phyloP scores from a whole-genome alignment of 768 basidiomycete genomes.

The Calvatia gigantea region DNA sequence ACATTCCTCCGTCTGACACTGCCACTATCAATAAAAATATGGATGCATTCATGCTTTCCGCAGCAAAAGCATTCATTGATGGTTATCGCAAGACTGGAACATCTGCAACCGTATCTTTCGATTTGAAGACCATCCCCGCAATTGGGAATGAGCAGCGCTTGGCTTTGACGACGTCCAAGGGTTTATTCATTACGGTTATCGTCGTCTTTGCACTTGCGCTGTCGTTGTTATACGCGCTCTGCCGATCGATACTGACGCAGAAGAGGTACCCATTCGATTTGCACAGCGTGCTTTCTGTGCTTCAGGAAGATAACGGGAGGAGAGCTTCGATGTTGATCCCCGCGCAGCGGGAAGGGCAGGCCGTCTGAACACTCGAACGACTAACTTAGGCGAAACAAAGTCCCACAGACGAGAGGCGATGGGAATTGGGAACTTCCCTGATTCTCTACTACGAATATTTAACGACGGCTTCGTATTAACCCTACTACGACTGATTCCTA shows the following conservation, averaged over 20 bases:
- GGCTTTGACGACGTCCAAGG: constrained; percentile 4
- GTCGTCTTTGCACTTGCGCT: background rate
- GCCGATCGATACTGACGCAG: background rate
- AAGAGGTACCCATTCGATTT: constrained; percentile 9
- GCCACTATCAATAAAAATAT: constrained; percentile 8
- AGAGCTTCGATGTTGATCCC: background rate
- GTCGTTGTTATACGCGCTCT: constrained; percentile 1
- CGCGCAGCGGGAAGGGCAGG: background rate
- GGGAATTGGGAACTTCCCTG: background rate
- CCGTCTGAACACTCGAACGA: background rate
- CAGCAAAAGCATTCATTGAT: constrained; percentile 13
- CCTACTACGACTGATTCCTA: too few species aligned
- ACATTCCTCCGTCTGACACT: constrained; percentile 1
- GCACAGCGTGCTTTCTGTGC: background rate
- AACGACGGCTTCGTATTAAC: background rate
- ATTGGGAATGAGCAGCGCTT: constrained; percentile 1
- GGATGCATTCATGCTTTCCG: constrained; percentile 11
- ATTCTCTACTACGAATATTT: background rate
- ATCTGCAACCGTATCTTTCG: background rate
- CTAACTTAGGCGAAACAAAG: too few species aligned
- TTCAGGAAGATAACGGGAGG: background rate
- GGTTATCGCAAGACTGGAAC: constrained; percentile 10
- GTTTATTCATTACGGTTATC: constrained; percentile 1
- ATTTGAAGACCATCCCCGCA: background rate
- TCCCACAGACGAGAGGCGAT: too few species aligned